Base-by-base conservation (phyloP, 2,329 filamentous ascomycete genomes). In the Orbilia blumenaviensis region DNA sequence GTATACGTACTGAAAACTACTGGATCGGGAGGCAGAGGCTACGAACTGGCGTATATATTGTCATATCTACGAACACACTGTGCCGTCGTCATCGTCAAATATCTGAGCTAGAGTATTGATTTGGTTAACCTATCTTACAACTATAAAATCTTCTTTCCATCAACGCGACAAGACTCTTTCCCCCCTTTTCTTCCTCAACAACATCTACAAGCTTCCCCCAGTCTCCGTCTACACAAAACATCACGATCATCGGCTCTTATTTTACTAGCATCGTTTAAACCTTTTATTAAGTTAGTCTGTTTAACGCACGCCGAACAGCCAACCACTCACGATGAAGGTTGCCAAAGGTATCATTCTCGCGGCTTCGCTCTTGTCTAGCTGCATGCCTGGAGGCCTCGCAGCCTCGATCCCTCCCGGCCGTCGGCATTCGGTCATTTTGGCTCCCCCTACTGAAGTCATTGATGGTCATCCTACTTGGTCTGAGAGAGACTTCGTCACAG, bases 241-340 rank as follows among this genome's bases (percentile, higher is more conserved):
- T 38, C 27, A 58, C 12, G n/a, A 38, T 23, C 36, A 38, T 14
- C 36, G n/a, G n/a, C n/a, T n/a, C n/a, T n/a, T n/a, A n/a, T n/a
- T n/a, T n/a, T n/a, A n/a, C n/a, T n/a, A n/a, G n/a, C n/a, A 38
- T 7, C 12, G 6, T 7, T 38, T 14, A 46, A 46, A 25, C 18
- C 38, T 42, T 16, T n/a, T n/a, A n/a, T n/a, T 3, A 48, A 63
- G 41, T n/a, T n/a, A 66, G 38, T 12, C 27, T 12, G 41, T 12
- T 1, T 3, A 7, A 46, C 23, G 27, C 46, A 7, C 10, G 14
- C 54, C 7, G 9, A 63, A 46, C 23, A 41, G 23, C 44, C 9
- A 67, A 67, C 36, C 29, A 41, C 44, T 38, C 48, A 72, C n/a
- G 23, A 76, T 76, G 72, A 76, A 76, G 72, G 64, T 48, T 14